phyloP scores from a whole-genome alignment of 148 eudicot species.

The Beta vulgaris region DNA sequence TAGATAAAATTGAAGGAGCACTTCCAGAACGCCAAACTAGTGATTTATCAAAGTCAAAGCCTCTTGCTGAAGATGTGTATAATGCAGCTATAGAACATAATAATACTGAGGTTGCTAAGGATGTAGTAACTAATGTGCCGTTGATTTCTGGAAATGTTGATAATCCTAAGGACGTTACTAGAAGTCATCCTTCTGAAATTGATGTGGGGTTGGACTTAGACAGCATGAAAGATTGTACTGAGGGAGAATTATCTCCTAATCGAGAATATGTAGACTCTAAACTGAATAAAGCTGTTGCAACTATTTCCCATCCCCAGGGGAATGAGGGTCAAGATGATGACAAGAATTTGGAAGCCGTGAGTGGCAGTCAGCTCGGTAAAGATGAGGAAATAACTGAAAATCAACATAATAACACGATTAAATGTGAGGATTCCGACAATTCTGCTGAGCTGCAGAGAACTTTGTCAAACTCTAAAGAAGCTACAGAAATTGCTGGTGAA shows the following conservation, averaged over 20 bases:
- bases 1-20: slow-evolving; percentile 22
- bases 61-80: slow-evolving; percentile 29
- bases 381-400: slow-evolving; percentile 26
- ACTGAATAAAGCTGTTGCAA: slow-evolving; percentile 22
- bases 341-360: slow-evolving; percentile 29
- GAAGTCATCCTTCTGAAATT: slow-evolving; percentile 30
- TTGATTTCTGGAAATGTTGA: slow-evolving; percentile 27
- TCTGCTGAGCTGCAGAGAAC: slow-evolving; percentile 27
- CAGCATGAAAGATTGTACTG: slow-evolving; percentile 23
- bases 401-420: slow-evolving; percentile 27
- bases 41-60: slow-evolving; percentile 31
- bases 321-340: slow-evolving; percentile 36
- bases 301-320: slow-evolving; percentile 33
- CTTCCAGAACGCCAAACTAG: slow-evolving; percentile 22
- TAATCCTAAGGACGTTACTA: slow-evolving; percentile 25
- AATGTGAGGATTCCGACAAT: slow-evolving; percentile 34
- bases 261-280: slow-evolving; percentile 31
- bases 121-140: slow-evolving; percentile 12
- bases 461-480: slow-evolving; percentile 39
- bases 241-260: slow-evolving; percentile 28
- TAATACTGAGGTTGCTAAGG: slow-evolving; percentile 25
- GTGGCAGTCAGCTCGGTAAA: slow-evolving; percentile 30
- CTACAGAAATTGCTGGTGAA: slow-evolving; percentile 35
- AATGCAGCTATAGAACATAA: slow-evolving; percentile 27
- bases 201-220: slow-evolving; percentile 40